A percentile compares a stretch with the other conserved stretches of the same genome.
Conservation (phyloP, 1,139 yeast genomes). For the Taphrina deformans region DNA sequence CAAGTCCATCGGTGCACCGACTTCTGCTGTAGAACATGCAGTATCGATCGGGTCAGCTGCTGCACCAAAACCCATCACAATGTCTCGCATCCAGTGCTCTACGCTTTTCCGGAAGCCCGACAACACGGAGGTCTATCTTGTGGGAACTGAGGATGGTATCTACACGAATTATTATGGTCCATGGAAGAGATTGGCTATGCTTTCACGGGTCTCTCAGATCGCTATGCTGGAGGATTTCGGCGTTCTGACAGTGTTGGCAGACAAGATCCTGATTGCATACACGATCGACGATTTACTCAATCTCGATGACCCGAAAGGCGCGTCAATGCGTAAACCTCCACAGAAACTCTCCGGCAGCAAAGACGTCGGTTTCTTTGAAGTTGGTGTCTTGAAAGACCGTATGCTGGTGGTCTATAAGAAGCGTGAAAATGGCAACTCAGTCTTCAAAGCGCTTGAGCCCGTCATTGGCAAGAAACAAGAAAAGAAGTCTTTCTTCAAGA, state of each 20-base stretch:
- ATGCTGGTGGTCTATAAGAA: slow-evolving; percentile 52
- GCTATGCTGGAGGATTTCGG: slow-evolving; percentile 61
- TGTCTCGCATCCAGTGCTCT: slow-evolving; percentile 24
- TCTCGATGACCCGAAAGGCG: background rate
- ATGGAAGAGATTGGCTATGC: slow-evolving; percentile 1
- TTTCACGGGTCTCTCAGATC: slow-evolving; percentile 56
- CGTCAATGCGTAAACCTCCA: background rate
- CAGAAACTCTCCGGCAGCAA: slow-evolving; percentile 24
- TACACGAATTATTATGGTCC: slow-evolving; percentile 1
- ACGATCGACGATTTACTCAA: slow-evolving; percentile 51
- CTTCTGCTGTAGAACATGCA: slow-evolving; percentile 62
- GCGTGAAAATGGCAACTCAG: slow-evolving; percentile 41
- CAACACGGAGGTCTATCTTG: background rate
- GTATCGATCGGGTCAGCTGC: slow-evolving; percentile 39
- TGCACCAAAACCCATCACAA: slow-evolving; percentile 40
- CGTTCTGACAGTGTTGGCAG: slow-evolving; percentile 60
- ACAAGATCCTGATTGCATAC: slow-evolving; percentile 61
- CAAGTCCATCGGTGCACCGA: slow-evolving; percentile 50
- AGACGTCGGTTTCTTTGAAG: slow-evolving; percentile 56
- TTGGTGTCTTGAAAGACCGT: slow-evolving; percentile 64
- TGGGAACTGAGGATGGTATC: slow-evolving; percentile 29
- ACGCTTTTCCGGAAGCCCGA: slow-evolving; percentile 5
- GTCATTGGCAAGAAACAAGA: slow-evolving; percentile 46
- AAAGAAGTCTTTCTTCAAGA: slow-evolving; percentile 9
- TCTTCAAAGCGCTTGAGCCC: slow-evolving; percentile 49